Conservation (phyloP, 1,139 yeast species). For the Geotrichum bryndzae region DNA sequence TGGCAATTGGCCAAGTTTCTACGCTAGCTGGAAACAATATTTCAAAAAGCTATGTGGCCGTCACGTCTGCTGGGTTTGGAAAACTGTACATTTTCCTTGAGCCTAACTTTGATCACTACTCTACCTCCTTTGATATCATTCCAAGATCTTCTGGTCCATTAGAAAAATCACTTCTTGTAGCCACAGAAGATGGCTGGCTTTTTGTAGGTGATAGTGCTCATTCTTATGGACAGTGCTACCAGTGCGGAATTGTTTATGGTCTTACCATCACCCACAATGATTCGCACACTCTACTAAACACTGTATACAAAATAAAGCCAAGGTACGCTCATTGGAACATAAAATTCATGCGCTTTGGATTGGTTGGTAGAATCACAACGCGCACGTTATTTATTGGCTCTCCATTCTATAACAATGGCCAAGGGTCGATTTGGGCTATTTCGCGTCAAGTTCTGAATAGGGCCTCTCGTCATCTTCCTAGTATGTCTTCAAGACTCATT, state of each 20-base stretch:
- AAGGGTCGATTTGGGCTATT: conserved; percentile 44
- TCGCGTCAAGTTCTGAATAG: conserved; percentile 24
- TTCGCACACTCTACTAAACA: conserved; percentile 18
- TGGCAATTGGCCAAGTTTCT: conserved; percentile 20
- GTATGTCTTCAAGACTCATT: neutral
- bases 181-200: conserved; percentile 24
- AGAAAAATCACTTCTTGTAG: conserved; percentile 26
- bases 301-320: conserved; percentile 17
- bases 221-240: conserved; percentile 24
- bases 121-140: conserved; percentile 25
- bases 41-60: neutral
- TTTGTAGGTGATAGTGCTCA: conserved; percentile 28
- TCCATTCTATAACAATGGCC: conserved; percentile 37
- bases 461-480: neutral
- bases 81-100: conserved; percentile 28
- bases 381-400: conserved; percentile 36
- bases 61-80: conserved; percentile 25
- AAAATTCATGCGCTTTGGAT: conserved; percentile 35
- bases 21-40: conserved; percentile 27
- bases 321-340: conserved; percentile 14
- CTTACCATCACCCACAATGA: conserved; percentile 28
- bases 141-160: neutral
- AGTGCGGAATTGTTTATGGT: conserved; percentile 40
- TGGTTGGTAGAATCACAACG: conserved; percentile 29
- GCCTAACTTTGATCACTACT: conserved; percentile 21